Conservation (phyloP, 2,329 filamentous ascomycete genomes). For the Xylogone sp. region DNA sequence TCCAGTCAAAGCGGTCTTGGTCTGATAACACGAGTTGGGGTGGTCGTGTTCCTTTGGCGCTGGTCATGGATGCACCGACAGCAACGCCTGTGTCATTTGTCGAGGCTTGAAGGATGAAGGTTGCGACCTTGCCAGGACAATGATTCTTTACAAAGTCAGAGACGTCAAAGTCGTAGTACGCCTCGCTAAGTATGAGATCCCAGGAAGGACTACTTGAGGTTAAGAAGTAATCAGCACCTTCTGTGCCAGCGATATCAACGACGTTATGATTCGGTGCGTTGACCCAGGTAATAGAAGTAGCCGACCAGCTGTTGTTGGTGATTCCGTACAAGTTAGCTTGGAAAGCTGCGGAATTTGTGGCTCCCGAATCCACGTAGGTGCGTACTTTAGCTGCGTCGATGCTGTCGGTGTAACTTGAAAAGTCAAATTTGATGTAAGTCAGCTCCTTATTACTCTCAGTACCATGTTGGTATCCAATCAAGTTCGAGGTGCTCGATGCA, state of each 20-base stretch:
- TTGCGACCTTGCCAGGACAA: constrained; percentile 2
- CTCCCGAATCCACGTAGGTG: neutral
- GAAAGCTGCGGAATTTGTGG: neutral
- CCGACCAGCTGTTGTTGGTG: constrained; percentile 1
- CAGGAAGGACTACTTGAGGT: constrained; percentile 4
- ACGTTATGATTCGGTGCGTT: constrained; percentile 5
- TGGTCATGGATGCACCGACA: neutral
- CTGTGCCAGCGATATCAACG: constrained; percentile 1
- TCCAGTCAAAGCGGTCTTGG: neutral
- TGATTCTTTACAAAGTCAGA: constrained; percentile 7
- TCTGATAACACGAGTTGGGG: constrained; percentile 1
- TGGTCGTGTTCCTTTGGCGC: neutral
- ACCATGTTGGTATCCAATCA: neutral
- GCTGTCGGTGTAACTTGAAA: neutral
- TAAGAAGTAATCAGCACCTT: constrained; percentile 4
- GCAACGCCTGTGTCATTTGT: neutral
- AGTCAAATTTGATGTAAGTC: constrained; percentile 5
- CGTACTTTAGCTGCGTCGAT: constrained; percentile 4
- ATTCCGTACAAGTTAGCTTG: constrained; percentile 2
- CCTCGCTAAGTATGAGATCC: constrained; percentile 1
- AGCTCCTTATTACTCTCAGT: neutral
- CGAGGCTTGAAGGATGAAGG: constrained; percentile 6
- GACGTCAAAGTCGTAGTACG: constrained; percentile 7
- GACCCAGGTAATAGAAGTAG: constrained; percentile 2
- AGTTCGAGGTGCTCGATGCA: neutral